These are phyloP conservation scores for Nelumbo lutea DNA, from an alignment of 164 flowering plant genomes.

Conservation along the genomic window DNA sequence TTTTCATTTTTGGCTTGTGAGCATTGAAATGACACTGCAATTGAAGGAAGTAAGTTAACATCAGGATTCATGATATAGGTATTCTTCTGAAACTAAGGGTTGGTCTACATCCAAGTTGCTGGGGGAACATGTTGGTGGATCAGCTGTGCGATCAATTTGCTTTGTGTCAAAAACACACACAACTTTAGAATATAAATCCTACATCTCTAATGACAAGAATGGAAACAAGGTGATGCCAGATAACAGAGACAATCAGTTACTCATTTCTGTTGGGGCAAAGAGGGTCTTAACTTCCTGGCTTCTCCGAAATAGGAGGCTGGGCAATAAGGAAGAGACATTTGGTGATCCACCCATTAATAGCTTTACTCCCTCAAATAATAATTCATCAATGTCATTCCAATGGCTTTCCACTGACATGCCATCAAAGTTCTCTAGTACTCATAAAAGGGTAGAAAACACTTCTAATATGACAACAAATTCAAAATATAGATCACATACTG, in stretches of 20 bases:
- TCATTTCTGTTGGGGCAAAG: constrained; percentile 96
- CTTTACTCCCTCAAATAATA: constrained; percentile 11
- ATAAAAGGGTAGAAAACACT: constrained; percentile 19
- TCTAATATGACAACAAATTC: constrained; percentile 14
- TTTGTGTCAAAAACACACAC: constrained; percentile 53
- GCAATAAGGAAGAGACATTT: constrained; percentile 22
- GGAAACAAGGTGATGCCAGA: constrained; percentile 15
- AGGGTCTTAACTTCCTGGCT: constrained; percentile 89
- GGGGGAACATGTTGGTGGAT: constrained; percentile 99
- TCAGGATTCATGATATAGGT: constrained; percentile 37
- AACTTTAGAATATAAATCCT: constrained; percentile 13
- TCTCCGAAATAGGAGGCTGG: constrained; percentile 30
- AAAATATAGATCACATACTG: constrained; percentile 11
- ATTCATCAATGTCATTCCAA: constrained; percentile 63
- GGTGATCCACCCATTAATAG: constrained; percentile 15
- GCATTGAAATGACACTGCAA: background rate
- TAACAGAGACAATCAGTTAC: constrained; percentile 41
- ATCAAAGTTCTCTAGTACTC: constrained; percentile 37
- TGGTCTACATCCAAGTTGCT: constrained; percentile 76
- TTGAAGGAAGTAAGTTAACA: constrained; percentile 8
- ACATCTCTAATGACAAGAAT: constrained; percentile 14
- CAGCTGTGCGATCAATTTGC: constrained; percentile 90
- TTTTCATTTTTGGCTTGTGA: background rate
- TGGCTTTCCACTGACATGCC: constrained; percentile 99
- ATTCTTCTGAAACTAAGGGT: constrained; percentile 36